These are phyloP conservation scores for Candida orba DNA, from an alignment of 805 yeast species.

Conservation along the genomic window DNA sequence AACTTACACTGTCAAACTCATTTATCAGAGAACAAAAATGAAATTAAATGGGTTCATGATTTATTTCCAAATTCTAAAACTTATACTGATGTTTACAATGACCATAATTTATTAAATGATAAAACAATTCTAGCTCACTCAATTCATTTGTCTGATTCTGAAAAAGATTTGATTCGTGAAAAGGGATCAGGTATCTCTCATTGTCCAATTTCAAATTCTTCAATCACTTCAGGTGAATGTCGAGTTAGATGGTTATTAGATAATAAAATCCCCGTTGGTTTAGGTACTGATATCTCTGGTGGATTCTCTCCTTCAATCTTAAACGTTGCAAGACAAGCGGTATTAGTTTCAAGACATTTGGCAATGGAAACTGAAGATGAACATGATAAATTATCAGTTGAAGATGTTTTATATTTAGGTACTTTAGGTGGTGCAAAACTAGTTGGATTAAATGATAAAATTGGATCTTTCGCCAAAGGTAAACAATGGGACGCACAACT, in stretches of 20 bases:
- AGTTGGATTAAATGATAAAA: slow-evolving; percentile 42
- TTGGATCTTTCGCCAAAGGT: slow-evolving; percentile 73
- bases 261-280: slow-evolving; percentile 63
- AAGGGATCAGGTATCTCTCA: slow-evolving; percentile 73
- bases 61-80: slow-evolving; percentile 63
- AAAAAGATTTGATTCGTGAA: slow-evolving; percentile 46
- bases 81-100: slow-evolving; percentile 75
- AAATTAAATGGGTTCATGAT: slow-evolving; percentile 63
- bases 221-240: slow-evolving; percentile 87
- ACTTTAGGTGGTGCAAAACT: slow-evolving; percentile 89
- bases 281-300: slow-evolving; percentile 78
- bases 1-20: slow-evolving; percentile 81
- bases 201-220: slow-evolving; percentile 88
- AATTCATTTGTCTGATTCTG: slow-evolving; percentile 62
- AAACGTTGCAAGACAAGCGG: slow-evolving; percentile 60
- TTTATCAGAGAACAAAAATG: slow-evolving; percentile 72
- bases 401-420: slow-evolving; percentile 72
- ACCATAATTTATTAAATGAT: slow-evolving; percentile 48
- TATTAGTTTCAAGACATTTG: slow-evolving; percentile 62
- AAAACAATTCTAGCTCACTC: slow-evolving; percentile 88
- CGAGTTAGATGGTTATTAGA: slow-evolving; percentile 64
- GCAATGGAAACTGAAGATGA: slow-evolving; percentile 48
- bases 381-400: slow-evolving; percentile 46
- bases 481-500: slow-evolving; percentile 81
- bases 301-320: slow-evolving; percentile 65